Conservation (phyloP, 1,284 basidiomycete genomes). For the Ustilago hordei region DNA sequence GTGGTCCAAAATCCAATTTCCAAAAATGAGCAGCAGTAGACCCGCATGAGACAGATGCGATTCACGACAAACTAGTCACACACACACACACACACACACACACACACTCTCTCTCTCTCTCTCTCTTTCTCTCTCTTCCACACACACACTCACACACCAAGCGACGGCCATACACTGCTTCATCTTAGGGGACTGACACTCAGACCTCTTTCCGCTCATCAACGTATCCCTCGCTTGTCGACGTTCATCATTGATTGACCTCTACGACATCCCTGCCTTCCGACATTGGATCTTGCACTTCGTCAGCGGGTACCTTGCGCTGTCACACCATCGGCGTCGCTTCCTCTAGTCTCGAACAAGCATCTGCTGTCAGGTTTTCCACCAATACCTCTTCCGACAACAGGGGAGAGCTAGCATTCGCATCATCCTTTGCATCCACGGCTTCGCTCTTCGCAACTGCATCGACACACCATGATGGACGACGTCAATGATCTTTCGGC, state of each 20-base stretch:
- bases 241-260: background rate
- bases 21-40: background rate
- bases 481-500: conserved; percentile 37
- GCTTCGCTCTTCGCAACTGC: background rate
- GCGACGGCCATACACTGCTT: background rate
- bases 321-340: background rate
- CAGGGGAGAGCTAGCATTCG: background rate
- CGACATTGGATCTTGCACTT: background rate
- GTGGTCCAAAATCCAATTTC: background rate
- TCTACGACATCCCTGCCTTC: background rate
- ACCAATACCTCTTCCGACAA: background rate
- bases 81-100: background rate
- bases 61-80: background rate
- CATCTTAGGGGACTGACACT: background rate
- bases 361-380: background rate
- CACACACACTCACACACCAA: background rate
- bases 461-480: conserved; percentile 40
- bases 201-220: background rate
- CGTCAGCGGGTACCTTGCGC: background rate
- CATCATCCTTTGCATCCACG: background rate
- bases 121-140: too few relatives aligned
- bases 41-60: conserved; percentile 4
- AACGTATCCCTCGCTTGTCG: background rate
- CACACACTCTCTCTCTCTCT: background rate
- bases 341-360: background rate